Percentiles rank a stretch among this genome's conserved stretches.
Evolutionary conservation across 768 basidiomycete species (phyloP).

Genomic region (Phlebiopsis flavidoalba): DNA sequence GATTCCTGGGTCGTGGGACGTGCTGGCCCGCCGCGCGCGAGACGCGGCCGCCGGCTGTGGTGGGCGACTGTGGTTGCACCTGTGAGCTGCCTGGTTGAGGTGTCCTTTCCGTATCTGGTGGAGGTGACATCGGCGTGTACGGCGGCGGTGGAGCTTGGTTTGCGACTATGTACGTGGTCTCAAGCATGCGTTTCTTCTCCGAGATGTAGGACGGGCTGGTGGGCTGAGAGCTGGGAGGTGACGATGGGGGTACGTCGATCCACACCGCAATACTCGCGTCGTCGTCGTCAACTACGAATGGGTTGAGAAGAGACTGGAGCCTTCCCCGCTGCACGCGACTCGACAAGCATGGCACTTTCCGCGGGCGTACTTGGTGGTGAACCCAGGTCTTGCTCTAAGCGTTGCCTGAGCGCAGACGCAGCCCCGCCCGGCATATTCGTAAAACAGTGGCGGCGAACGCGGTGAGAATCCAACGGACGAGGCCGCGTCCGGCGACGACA

Average conservation of each 20-base stretch:
- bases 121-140: slow-evolving; percentile 17
- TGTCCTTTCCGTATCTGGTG: not conserved
- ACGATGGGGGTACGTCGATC: not conserved
- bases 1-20: slow-evolving; percentile 8
- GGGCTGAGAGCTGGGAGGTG: not conserved
- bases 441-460: slow-evolving; percentile 13
- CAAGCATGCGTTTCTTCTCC: slow-evolving; percentile 26
- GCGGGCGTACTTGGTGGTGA: not conserved
- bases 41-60: no score
- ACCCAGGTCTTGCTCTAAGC: slow-evolving; percentile 28
- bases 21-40: not conserved
- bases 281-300: slow-evolving; percentile 44
- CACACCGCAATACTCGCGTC: slow-evolving; percentile 8
- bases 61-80: not conserved
- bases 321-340: not conserved
- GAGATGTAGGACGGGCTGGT: slow-evolving; percentile 6
- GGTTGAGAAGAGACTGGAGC: slow-evolving; percentile 22
- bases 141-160: slow-evolving; percentile 28
- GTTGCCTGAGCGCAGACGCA: slow-evolving; percentile 33
- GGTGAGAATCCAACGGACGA: slow-evolving; percentile 12
- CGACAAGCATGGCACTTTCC: not conserved
- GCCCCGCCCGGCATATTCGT: slow-evolving; percentile 26
- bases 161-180: slow-evolving; percentile 17
- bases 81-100: slow-evolving; percentile 14
- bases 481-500: slow-evolving; percentile 20